Evolutionary conservation across 805 yeast genomes (phyloP).

Genomic region (Ogataea methanolica): DNA sequence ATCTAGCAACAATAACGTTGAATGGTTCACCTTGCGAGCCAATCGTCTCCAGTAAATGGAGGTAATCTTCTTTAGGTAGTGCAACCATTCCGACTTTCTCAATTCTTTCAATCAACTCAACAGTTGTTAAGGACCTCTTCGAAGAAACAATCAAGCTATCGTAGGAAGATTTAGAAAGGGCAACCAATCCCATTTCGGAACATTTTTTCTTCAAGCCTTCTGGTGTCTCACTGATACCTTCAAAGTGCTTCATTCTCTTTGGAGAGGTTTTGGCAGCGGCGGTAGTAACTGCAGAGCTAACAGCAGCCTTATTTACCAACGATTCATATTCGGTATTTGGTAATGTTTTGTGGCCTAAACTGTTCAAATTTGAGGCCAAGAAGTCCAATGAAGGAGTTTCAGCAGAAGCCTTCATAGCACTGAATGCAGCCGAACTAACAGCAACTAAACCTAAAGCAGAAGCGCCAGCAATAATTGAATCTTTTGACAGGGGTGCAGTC

Average conservation of each 20-base stretch:
- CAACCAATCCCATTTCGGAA: conserved; percentile 22
- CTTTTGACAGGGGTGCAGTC: conserved; percentile 2
- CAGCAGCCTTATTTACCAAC: conserved; percentile 7
- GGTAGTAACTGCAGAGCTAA: background rate
- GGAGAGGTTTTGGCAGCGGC: conserved; percentile 5
- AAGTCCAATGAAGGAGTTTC: conserved; percentile 26
- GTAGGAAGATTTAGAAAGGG: conserved; percentile 22
- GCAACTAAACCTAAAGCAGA: conserved; percentile 32
- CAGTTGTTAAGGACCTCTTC: conserved; percentile 22
- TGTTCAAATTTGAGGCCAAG: conserved; percentile 17
- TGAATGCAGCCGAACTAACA: conserved; percentile 27
- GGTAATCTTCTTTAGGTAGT: conserved; percentile 14
- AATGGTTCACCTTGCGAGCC: conserved; percentile 18
- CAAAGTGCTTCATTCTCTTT: conserved; percentile 6
- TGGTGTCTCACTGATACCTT: conserved; percentile 15
- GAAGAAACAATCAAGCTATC: conserved; percentile 26
- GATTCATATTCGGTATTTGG: conserved; percentile 19
- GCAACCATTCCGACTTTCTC: conserved; percentile 23
- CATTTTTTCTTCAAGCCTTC: conserved; percentile 23
- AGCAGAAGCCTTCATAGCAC: conserved; percentile 12
- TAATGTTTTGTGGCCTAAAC: conserved; percentile 24
- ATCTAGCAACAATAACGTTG: conserved; percentile 5
- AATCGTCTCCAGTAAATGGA: conserved; percentile 14
- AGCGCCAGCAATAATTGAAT: conserved; percentile 23
- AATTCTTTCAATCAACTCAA: conserved; percentile 22